Base-by-base conservation (phyloP, 1,139 yeast species). In the Debaryomycetaceae sp. region DNA sequence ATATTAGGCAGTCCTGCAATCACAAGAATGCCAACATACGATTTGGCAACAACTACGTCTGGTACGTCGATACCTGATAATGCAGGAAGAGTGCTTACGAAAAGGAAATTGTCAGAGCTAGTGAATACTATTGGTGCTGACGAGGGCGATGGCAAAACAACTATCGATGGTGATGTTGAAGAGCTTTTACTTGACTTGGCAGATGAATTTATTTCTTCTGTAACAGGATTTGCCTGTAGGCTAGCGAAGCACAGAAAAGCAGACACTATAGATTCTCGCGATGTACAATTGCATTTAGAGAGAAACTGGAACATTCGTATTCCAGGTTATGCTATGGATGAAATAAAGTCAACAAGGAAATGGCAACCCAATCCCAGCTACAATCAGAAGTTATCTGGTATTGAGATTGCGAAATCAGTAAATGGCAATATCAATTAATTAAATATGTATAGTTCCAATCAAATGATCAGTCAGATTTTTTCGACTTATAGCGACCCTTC, bases 91-190 rank as follows among this genome's bases (percentile, higher is more conserved):
- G 95, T 91, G 3, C 72, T 93, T 56, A 87, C 95, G 33, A 93
- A 93, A 63, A 75, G 99, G 43, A 93, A 93, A 60, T 73, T 93
- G 49, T 78, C 87, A 45, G 99, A 93, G 59, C 72, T 93, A 49
- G 95, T 93, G 6, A 82, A 84, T 54, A 80, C 87, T 4, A 87
- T 90, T 6, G 90, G 91, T 6, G 80, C 84, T 4, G 91, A 87
- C 61, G 90, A 87, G 62, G 91, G 93, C 27, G 95, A 88, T 56
- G 90, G 95, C 4, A 93, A 88, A 56, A 87, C 95, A 6, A 79
- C 80, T n/a, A 85, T 93, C 45, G 98, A 91, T 61, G 97, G 97
- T 29, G 97, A 93, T 63, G 98, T 91, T 13, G 98, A 93, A 62
- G 97, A 91, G 54, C 68, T 91, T 37, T 69, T 93, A 41, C 73